Evolutionary conservation across 176 grass and related monocot genomes (phyloP), one percentile per base, ranked within the genome.

Genomic region (Melocanna baccifera): DNA sequence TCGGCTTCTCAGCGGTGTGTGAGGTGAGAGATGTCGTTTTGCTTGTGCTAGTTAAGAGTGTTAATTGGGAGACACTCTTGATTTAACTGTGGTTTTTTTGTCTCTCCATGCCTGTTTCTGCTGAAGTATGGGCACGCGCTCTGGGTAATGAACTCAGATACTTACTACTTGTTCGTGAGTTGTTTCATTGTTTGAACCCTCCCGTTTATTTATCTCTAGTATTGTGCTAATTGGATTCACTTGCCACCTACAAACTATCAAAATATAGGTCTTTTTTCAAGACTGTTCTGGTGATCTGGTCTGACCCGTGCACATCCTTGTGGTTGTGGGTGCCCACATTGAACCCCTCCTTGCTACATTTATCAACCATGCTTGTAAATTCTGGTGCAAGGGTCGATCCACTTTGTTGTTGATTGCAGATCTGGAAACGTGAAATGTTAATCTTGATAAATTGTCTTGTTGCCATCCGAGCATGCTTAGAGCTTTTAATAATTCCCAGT

Each of bases 201-300:
- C 66, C 2, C 19, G 29, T 69, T 37, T 39, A 42, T 61, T 39
- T 19, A 57, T 84, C 34, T 57, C 12, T 29, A 55, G 34, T 11
- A 34, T 36, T 76, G 25, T 9, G 22, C 51, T 65, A 25, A 52
- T 42, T 77, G 59, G 15, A 22, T 82, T 86, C 26, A 71, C 74
- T 79, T 78, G 34, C 34, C 58, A 66, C 20, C 81, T 37, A 73
- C 58, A 74, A 81, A 34, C 57, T 56, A 46, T 64, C 34, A 56
- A 71, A 46, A 9, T 52, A 42, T 36, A 82, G 57, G 20, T 12
- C 45, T 67, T 50, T 58, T 51, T 43, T n/a, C 8, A 74, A 53
- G 29, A 47, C 11, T 59, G 25, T 57, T 69, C 42, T 62, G 0
- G 30, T 37, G 32, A 34, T 34, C 32, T 34, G 32, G 37, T 50